Base-by-base conservation (phyloP, 2,329 filamentous ascomycete species). In the Canariomyces notabilis region DNA sequence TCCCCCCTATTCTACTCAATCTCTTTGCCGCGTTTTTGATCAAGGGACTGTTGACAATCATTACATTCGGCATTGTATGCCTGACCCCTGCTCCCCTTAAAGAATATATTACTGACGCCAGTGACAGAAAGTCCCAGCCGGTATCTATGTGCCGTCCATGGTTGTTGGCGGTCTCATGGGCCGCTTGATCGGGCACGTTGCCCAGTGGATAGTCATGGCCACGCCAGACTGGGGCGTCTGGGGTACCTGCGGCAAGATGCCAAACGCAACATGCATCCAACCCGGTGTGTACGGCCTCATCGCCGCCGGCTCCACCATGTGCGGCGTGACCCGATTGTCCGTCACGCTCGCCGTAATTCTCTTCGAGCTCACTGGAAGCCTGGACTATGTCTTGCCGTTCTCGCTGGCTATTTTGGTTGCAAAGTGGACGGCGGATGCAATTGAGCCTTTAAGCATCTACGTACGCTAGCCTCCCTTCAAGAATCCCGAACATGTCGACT, bases 91-190 rank as follows among this genome's bases (percentile, higher is more conserved):
- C 16, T 15, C 3, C 15, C 18, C 5, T 9, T 9, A 4, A 18
- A 12, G 2, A 14, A n/a, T 40, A 37, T 15, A 20, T 23, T 11
- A 22, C 31, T 42, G n/a, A 44, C 18, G 5, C 2, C 1, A 11
- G 6, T 29, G 9, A 39, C 61, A 80, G 74, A 97, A 97, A 74
- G 83, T 97, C 0, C 93, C 93, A 8, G 89, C 91, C 1, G 93
- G 93, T 53, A 96, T 98, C 57, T 98, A 98, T 59, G 90, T 98
- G 2, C 93, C 93, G 3, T 96, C 91, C 58, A 98, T 98, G 93
- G 93, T 97, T 21, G 89, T 97, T 15, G 93, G 93, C 54, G 93
- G 93, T 60, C 72, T 98, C 15, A 83, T 95, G 71, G 91, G 91
- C 22, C 83, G 91, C 6, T 82, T 93, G 36, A 79, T 95, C 11